A percentile compares a stretch with the other conserved stretches of the same genome.
These are phyloP conservation scores for Gracilariopsis chorda DNA, from an alignment of 23 red algal species.

Conservation along the genomic window DNA sequence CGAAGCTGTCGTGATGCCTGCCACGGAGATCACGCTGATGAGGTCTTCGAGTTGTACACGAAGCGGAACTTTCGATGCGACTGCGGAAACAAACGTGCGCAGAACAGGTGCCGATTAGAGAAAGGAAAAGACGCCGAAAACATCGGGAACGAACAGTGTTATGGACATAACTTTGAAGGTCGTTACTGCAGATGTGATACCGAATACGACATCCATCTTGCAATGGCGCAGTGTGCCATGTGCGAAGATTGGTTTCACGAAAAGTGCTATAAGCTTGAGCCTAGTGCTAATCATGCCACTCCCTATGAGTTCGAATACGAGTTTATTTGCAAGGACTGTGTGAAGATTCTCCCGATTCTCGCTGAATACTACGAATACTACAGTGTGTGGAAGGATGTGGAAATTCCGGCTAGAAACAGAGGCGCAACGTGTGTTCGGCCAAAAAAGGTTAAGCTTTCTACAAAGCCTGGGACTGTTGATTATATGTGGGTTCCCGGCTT, in stretches of 20 bases:
- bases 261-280: slow-evolving; percentile 23
- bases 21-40: slow-evolving; percentile 37
- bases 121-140: slow-evolving; percentile 11
- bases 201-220: slow-evolving; percentile 1
- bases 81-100: slow-evolving; percentile 41
- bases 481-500: slow-evolving; percentile 40
- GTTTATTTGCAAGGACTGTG: slow-evolving; percentile 53
- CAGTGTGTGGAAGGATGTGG: neutral
- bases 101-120: slow-evolving; percentile 36
- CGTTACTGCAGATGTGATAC: slow-evolving; percentile 65
- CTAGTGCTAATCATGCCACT: neutral
- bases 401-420: neutral
- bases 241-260: slow-evolving; percentile 78
- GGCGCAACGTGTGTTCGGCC: slow-evolving; percentile 13
- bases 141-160: slow-evolving; percentile 32
- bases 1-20: slow-evolving; percentile 49
- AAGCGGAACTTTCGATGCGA: slow-evolving; percentile 69
- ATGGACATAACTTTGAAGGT: slow-evolving; percentile 51
- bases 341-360: slow-evolving; percentile 35
- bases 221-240: slow-evolving; percentile 63
- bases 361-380: slow-evolving; percentile 43
- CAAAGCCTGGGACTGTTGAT: slow-evolving; percentile 23
- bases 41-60: slow-evolving; percentile 70
- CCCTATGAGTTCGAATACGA: slow-evolving; percentile 38
- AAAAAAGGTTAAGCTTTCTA: neutral